A percentile compares a stretch with the other conserved stretches of the same genome.
Evolutionary conservation across 352 stramenopile species (phyloP).

Genomic region (Phytopythium cucurbitacearum): DNA sequence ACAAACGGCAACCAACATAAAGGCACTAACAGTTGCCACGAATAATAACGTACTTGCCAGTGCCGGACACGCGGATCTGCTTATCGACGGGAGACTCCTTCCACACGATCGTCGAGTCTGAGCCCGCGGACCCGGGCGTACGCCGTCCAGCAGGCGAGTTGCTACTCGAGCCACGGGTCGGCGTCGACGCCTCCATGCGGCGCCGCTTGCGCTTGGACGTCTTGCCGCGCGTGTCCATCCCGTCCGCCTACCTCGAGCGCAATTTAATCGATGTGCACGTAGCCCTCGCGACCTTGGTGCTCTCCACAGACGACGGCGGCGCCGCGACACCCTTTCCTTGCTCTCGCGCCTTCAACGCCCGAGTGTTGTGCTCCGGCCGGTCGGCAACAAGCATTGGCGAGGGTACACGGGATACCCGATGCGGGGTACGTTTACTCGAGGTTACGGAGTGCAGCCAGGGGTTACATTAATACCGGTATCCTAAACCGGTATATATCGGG

Average conservation of each 20-base stretch:
- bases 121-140: slow-evolving; percentile 10
- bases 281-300: too few relatives aligned
- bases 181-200: slow-evolving; percentile 26
- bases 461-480: too few relatives aligned
- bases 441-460: too few relatives aligned
- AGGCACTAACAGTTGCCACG: neutral
- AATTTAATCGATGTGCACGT: too few relatives aligned
- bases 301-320: too few relatives aligned
- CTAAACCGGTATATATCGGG: too few relatives aligned
- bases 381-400: too few relatives aligned
- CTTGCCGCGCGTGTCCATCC: slow-evolving; percentile 12
- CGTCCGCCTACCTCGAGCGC: neutral
- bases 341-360: too few relatives aligned
- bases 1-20: slow-evolving; percentile 2
- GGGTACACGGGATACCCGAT: too few relatives aligned
- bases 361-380: too few relatives aligned
- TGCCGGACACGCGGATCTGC: slow-evolving; percentile 72
- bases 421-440: too few relatives aligned
- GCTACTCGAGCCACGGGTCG: slow-evolving; percentile 8
- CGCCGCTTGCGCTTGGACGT: slow-evolving; percentile 47
- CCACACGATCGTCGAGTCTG: slow-evolving; percentile 64
- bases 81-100: slow-evolving; percentile 78
- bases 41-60: slow-evolving; percentile 32
- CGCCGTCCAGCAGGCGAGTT: neutral
- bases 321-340: too few relatives aligned